A percentile compares a stretch with the other conserved stretches of the same genome.
phyloP scores from a whole-genome alignment of 305 asterid genomes.

The Fraxinus nigra region DNA sequence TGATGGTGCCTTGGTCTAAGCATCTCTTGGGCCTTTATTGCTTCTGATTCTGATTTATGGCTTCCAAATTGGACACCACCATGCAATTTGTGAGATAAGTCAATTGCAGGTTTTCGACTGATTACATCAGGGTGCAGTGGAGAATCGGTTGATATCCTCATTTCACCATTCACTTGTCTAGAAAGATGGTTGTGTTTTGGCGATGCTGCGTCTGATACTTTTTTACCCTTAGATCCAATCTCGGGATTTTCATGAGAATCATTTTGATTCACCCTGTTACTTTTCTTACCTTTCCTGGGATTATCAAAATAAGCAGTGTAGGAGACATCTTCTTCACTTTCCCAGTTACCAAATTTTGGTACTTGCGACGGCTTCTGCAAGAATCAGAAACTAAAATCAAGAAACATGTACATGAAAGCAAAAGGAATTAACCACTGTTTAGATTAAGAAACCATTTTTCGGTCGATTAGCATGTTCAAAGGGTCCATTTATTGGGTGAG shows the following conservation, averaged over 20 bases:
- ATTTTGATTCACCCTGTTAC: slow-evolving; percentile 35
- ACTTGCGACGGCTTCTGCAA: slow-evolving; percentile 43
- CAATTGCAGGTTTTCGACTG: slow-evolving; percentile 32
- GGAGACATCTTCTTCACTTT: slow-evolving; percentile 53
- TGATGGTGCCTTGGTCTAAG: slow-evolving; percentile 43
- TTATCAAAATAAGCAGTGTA: slow-evolving; percentile 57
- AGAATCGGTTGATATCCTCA: slow-evolving; percentile 36
- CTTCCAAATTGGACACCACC: slow-evolving; percentile 29
- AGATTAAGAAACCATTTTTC: background rate
- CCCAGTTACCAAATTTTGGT: slow-evolving; percentile 74
- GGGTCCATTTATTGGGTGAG: background rate
- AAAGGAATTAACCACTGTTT: background rate
- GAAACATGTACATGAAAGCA: background rate
- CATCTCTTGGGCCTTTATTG: slow-evolving; percentile 33
- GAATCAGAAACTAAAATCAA: slow-evolving; percentile 7
- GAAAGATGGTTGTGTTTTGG: slow-evolving; percentile 29
- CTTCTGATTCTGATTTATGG: slow-evolving; percentile 38
- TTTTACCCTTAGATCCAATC: slow-evolving; percentile 30
- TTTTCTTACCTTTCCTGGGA: slow-evolving; percentile 48
- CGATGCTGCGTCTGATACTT: slow-evolving; percentile 28
- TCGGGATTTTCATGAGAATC: slow-evolving; percentile 35
- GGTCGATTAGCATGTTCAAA: background rate
- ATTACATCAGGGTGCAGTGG: slow-evolving; percentile 32
- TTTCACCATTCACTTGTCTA: slow-evolving; percentile 42
- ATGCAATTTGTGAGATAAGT: slow-evolving; percentile 26